phyloP scores from a whole-genome alignment of 257 asterid species.

The Ehretia macrophylla region DNA sequence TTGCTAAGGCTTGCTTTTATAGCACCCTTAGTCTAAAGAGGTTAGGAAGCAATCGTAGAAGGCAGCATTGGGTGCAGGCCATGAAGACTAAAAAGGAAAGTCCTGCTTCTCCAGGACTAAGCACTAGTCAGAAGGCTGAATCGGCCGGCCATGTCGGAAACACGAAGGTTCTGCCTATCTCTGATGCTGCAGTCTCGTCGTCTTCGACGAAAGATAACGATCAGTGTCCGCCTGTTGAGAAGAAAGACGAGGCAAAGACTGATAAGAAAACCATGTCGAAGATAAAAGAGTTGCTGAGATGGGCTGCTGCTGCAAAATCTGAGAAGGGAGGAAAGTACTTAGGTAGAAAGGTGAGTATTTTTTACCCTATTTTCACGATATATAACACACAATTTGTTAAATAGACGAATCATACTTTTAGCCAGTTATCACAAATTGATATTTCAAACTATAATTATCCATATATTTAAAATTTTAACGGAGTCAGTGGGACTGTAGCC shows the following conservation, averaged over 20 bases:
- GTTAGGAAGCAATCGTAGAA: conserved; percentile 23
- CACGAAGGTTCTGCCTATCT: conserved; percentile 50
- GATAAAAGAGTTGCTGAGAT: conserved; percentile 66
- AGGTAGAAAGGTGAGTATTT: conserved; percentile 53
- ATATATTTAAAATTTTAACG: too few relatives aligned
- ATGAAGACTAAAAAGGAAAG: conserved; percentile 56
- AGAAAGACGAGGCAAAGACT: conserved; percentile 42
- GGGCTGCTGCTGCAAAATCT: conserved; percentile 65
- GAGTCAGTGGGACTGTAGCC: too few relatives aligned
- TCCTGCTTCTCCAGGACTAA: conserved; percentile 25
- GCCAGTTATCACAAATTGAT: too few relatives aligned
- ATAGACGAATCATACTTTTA: too few relatives aligned
- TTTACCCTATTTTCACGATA: not conserved
- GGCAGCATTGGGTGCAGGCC: conserved; percentile 14
- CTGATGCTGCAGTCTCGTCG: conserved; percentile 20
- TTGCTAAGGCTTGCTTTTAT: conserved; percentile 39
- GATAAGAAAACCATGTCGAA: conserved; percentile 48
- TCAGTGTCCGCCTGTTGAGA: conserved; percentile 22
- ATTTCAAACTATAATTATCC: too few relatives aligned
- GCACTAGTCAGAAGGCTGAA: conserved; percentile 33
- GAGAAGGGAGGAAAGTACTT: conserved; percentile 53
- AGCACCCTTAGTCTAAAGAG: conserved; percentile 36
- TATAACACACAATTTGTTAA: too few relatives aligned
- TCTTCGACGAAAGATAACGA: conserved; percentile 22
- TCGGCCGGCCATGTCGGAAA: conserved; percentile 25